Conservation (phyloP, 805 yeast species). For the Cyberlindnera saturnus region DNA sequence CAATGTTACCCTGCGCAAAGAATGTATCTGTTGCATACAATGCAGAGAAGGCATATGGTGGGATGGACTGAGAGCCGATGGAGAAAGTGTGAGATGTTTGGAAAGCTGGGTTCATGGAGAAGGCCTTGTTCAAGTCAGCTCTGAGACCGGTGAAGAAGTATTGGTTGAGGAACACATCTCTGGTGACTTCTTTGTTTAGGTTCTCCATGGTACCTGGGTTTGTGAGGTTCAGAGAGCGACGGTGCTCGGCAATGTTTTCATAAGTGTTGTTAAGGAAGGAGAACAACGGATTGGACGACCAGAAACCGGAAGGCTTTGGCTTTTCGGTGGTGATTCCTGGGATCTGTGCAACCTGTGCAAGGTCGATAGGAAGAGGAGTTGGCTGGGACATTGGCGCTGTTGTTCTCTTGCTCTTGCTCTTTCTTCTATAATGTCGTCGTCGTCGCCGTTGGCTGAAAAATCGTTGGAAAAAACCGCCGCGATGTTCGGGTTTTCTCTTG, state of each 20-base stretch:
- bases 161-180: conserved; percentile 87
- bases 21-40: conserved; percentile 80
- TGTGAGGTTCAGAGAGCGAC: conserved; percentile 72
- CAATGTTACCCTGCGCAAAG: conserved; percentile 88
- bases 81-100: conserved; percentile 94
- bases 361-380: conserved; percentile 48
- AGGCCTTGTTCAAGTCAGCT: conserved; percentile 92
- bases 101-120: conserved; percentile 88
- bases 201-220: conserved; percentile 96
- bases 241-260: conserved; percentile 64
- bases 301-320: conserved; percentile 51
- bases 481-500: not conserved
- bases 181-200: conserved; percentile 85
- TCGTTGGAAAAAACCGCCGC: not conserved
- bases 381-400: conserved; percentile 22
- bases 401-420: not conserved
- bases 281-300: conserved; percentile 81
- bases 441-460: not conserved
- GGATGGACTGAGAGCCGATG: conserved; percentile 77
- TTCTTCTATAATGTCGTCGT: not conserved
- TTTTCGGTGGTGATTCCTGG: conserved; percentile 51
- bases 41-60: conserved; percentile 88
- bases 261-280: conserved; percentile 74
- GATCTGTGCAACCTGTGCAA: conserved; percentile 55
- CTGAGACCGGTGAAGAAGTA: conserved; percentile 92